These are phyloP conservation scores for Suhomyces pyralidae DNA, from an alignment of 805 yeast genomes.

Conservation along the genomic window DNA sequence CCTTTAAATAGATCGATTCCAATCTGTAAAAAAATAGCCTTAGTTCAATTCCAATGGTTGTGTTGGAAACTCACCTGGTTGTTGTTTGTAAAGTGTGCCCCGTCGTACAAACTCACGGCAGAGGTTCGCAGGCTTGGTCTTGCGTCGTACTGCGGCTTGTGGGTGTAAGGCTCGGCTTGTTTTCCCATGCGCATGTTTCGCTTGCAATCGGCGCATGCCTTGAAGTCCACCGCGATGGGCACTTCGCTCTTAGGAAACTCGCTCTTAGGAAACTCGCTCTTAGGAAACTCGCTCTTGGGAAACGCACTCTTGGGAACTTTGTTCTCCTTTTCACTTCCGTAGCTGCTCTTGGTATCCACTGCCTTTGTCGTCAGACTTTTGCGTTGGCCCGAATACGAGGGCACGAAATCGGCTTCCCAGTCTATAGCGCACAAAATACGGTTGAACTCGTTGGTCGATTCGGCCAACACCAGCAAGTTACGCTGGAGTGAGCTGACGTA, in stretches of 20 bases:
- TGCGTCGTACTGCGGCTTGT: not conserved
- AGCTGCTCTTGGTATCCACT: not conserved
- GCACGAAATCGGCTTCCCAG: conserved; percentile 6
- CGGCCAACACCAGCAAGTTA: conserved; percentile 16
- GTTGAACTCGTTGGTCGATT: conserved; percentile 2
- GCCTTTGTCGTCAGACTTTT: not conserved
- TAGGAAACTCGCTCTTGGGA: not conserved
- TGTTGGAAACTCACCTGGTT: not conserved
- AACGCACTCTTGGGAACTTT: not conserved
- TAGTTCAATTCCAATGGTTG: not conserved
- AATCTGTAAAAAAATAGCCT: too few species aligned
- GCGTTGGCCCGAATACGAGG: not conserved
- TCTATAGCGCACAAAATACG: conserved; percentile 2
- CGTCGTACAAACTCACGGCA: not conserved
- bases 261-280: not conserved
- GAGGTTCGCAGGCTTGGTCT: not conserved
- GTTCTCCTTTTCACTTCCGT: conserved; percentile 1
- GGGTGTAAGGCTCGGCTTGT: not conserved
- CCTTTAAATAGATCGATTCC: not conserved
- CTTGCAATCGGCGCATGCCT: not conserved
- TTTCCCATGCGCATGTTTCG: conserved; percentile 3
- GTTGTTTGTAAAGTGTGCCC: not conserved
- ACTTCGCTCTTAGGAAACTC: not conserved
- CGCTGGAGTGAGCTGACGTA: conserved; percentile 35
- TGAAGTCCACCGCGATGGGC: not conserved